Evolutionary conservation across 2,329 filamentous ascomycete species (phyloP).

Genomic region (Ceratocystis huliohia): DNA sequence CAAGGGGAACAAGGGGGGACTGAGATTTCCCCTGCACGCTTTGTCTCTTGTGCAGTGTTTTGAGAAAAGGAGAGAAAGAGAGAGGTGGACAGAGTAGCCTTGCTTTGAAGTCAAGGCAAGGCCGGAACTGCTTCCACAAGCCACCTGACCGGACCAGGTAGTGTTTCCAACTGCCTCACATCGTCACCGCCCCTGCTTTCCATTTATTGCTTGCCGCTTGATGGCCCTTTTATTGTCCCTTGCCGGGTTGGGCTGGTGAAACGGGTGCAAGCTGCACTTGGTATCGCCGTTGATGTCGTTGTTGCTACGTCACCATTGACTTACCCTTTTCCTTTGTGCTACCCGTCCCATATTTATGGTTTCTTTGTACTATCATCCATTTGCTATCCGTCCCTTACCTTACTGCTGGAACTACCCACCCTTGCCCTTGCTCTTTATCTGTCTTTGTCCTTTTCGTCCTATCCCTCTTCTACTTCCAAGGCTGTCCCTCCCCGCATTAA

Average conservation of each 20-base stretch:
- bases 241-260: neutral
- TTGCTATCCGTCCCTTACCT: neutral
- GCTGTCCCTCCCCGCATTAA: neutral
- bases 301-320: slow-evolving; percentile 3
- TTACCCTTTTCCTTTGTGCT: slow-evolving; percentile 12
- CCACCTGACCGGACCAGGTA: neutral
- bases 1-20: neutral
- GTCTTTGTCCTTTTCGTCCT: neutral
- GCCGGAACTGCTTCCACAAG: neutral
- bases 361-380: slow-evolving; percentile 5
- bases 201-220: neutral
- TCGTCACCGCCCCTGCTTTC: neutral
- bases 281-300: neutral
- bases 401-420: neutral
- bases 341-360: slow-evolving; percentile 15
- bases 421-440: slow-evolving; percentile 7
- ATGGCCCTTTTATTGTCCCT: neutral
- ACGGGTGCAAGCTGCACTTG: neutral
- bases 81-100: neutral
- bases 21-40: slow-evolving; percentile 2
- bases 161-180: neutral
- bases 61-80: no score
- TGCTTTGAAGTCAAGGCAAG: neutral
- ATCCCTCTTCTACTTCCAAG: neutral
- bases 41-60: neutral